Conservation (phyloP, 2,329 filamentous ascomycete species). For the Claviceps pazoutovae region DNA sequence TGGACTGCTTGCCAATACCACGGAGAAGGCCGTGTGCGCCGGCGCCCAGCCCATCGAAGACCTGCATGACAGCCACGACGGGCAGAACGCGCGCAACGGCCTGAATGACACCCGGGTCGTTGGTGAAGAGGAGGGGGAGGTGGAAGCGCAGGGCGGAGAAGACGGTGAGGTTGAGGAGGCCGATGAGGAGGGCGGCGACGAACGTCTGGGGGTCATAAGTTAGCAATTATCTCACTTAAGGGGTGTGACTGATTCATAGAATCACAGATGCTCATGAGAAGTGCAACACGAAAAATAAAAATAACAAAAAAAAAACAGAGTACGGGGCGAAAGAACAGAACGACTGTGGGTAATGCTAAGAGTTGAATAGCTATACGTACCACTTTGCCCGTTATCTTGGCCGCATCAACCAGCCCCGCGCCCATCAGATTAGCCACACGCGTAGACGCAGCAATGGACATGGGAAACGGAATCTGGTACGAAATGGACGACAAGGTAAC, state of each 20-base stretch:
- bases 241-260: too few species aligned
- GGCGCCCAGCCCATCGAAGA: conserved; percentile 70
- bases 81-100: conserved; percentile 60
- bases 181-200: conserved; percentile 52
- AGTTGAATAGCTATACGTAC: conserved; percentile 24
- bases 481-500: conserved; percentile 65
- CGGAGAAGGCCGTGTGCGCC: conserved; percentile 75
- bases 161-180: conserved; percentile 61
- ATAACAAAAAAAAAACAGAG: too few species aligned
- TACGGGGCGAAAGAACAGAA: too few species aligned
- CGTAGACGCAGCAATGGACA: conserved; percentile 78
- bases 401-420: conserved; percentile 66
- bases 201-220: conserved; percentile 30
- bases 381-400: conserved; percentile 68
- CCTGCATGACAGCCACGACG: conserved; percentile 74
- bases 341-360: not conserved
- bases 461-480: conserved; percentile 84
- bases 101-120: conserved; percentile 53
- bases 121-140: conserved; percentile 68
- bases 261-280: too few species aligned
- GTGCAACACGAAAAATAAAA: too few species aligned
- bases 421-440: conserved; percentile 87
- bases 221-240: not conserved
- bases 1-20: conserved; percentile 74
- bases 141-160: conserved; percentile 54